phyloP scores from a whole-genome alignment of 208 protist genomes.

The Crithidia brevicula region DNA sequence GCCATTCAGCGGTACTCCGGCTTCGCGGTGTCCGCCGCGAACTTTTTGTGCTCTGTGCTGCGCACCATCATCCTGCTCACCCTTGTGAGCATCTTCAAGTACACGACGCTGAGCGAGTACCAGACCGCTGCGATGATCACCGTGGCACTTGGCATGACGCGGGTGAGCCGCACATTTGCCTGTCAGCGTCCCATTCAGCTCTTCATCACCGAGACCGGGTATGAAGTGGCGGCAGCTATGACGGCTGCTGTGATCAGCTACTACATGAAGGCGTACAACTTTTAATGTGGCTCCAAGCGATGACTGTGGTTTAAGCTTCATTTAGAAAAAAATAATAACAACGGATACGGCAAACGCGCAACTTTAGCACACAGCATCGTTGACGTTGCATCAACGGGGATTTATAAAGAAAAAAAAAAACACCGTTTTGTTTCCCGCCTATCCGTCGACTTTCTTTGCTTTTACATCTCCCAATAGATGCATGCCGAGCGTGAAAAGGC shows the following conservation, averaged over 20 bases:
- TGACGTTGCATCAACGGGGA: too few species aligned
- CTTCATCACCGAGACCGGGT: conserved; percentile 72
- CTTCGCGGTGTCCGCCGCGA: conserved; percentile 36
- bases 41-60: conserved; percentile 47
- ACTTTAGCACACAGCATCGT: too few species aligned
- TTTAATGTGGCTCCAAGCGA: conserved; percentile 31
- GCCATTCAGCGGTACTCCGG: conserved; percentile 69
- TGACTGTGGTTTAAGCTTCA: too few species aligned
- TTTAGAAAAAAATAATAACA: too few species aligned
- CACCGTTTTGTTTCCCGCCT: neutral
- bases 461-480: conserved; percentile 21
- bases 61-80: conserved; percentile 53
- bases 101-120: conserved; percentile 66
- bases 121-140: conserved; percentile 58
- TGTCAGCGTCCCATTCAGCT: conserved; percentile 83
- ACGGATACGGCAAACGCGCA: too few species aligned
- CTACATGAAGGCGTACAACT: conserved; percentile 61
- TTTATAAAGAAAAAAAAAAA: too few species aligned
- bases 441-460: neutral
- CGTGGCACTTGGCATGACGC: conserved; percentile 51
- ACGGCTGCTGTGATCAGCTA: conserved; percentile 64
- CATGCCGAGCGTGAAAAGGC: neutral
- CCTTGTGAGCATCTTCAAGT: conserved; percentile 46
- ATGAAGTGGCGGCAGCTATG: conserved; percentile 70
- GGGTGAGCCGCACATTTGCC: conserved; percentile 66